phyloP scores from a whole-genome alignment of 257 asterid genomes.

The Salvia splendens region DNA sequence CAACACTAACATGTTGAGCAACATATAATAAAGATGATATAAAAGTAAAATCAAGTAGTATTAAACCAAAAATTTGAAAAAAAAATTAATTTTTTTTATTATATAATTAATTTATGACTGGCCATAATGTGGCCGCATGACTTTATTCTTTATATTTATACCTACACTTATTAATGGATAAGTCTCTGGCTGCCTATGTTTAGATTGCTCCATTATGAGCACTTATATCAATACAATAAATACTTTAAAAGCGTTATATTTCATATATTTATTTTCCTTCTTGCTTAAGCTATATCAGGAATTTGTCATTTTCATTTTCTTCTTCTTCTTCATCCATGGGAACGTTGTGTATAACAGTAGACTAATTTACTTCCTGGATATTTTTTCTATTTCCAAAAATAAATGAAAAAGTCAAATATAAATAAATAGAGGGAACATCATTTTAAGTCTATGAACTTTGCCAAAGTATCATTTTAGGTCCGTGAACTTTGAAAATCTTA shows the following conservation, averaged over 20 bases:
- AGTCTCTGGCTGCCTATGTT: slow-evolving; percentile 15
- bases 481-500: too few relatives aligned
- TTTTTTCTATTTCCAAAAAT: background rate
- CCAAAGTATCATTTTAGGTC: too few relatives aligned
- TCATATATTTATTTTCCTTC: background rate
- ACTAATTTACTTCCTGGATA: background rate
- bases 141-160: too few relatives aligned
- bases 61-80: too few relatives aligned
- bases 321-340: background rate
- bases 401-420: background rate
- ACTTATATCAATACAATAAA: background rate
- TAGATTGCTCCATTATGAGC: background rate
- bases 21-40: too few relatives aligned
- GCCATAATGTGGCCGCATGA: too few relatives aligned
- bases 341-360: slow-evolving; percentile 1
- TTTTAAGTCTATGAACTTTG: too few relatives aligned
- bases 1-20: too few relatives aligned
- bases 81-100: too few relatives aligned
- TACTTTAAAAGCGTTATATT: background rate
- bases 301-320: background rate
- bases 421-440: too few relatives aligned
- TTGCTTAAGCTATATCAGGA: background rate
- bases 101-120: too few relatives aligned
- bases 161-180: slow-evolving; percentile 21
- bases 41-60: too few relatives aligned